Percentiles rank a stretch among this genome's conserved stretches.
These are phyloP conservation scores for Curvularia spicifera DNA, from an alignment of 2,329 filamentous ascomycete species.

Conservation along the genomic window DNA sequence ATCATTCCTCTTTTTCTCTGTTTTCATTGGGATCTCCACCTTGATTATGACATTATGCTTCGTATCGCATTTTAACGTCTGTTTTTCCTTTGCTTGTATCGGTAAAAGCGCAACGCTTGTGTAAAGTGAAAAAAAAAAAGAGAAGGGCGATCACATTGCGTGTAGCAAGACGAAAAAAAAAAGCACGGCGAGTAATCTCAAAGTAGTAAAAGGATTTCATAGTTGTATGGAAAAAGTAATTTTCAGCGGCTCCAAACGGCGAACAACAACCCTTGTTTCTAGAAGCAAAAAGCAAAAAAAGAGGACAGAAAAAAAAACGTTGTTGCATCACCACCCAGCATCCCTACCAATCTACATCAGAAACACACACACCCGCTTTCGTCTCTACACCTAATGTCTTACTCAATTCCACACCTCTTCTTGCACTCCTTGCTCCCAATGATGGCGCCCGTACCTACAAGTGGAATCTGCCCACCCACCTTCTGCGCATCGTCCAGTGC, in stretches of 20 bases:
- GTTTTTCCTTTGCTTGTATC: background rate
- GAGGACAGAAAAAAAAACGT: background rate
- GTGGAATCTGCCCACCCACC: slow-evolving; percentile 43
- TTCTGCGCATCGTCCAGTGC: slow-evolving; percentile 38
- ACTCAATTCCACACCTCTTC: slow-evolving; percentile 41
- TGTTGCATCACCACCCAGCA: background rate
- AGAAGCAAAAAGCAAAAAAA: background rate
- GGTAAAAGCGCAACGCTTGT: background rate
- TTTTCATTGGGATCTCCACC: background rate
- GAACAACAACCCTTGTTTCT: background rate
- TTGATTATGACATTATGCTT: no score
- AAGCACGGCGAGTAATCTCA: background rate
- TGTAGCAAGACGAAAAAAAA: background rate
- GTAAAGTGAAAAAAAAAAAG: background rate
- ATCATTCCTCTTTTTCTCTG: background rate
- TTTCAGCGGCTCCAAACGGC: background rate
- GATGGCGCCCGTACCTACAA: slow-evolving; percentile 53
- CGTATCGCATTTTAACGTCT: background rate
- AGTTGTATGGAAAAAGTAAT: background rate
- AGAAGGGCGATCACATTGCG: background rate
- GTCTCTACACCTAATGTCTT: background rate
- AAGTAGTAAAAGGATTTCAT: background rate
- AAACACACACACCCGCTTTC: background rate
- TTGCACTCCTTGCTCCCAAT: slow-evolving; percentile 52
- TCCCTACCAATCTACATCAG: background rate